Percentiles rank a stretch among this genome's conserved stretches.
Evolutionary conservation across 306 rosid genomes (phyloP).

Genomic region (Cicer chorassanicum): DNA sequence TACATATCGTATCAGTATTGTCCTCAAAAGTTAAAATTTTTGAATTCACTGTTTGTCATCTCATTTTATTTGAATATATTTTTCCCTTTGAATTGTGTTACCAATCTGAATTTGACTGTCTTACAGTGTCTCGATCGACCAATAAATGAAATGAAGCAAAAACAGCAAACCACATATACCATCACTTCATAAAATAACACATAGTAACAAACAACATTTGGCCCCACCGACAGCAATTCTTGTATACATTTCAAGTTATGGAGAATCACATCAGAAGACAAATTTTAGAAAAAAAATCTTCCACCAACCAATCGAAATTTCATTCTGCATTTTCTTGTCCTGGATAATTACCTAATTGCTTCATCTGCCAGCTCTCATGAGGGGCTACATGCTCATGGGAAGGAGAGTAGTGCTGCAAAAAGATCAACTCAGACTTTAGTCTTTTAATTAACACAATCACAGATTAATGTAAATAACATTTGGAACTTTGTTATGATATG

Average conservation of each 20-base stretch:
- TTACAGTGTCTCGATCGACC: conserved; percentile 43
- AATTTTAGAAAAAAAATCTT: conserved; percentile 38
- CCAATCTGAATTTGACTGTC: conserved; percentile 47
- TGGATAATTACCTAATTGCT: conserved; percentile 60
- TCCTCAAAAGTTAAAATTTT: neutral
- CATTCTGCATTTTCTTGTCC: conserved; percentile 58
- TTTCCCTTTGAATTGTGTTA: conserved; percentile 48
- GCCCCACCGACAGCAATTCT: conserved; percentile 50
- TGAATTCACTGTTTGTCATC: conserved; percentile 23
- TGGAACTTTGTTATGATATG: conserved; percentile 21
- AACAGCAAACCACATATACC: conserved; percentile 38
- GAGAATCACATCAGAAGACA: conserved; percentile 54
- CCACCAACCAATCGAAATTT: conserved; percentile 42
- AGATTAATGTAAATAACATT: neutral
- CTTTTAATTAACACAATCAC: conserved; percentile 16
- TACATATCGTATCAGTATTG: neutral
- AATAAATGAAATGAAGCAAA: conserved; percentile 42
- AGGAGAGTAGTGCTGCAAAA: conserved; percentile 76
- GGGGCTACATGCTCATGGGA: conserved; percentile 69
- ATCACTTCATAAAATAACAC: conserved; percentile 45
- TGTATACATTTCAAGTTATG: conserved; percentile 54
- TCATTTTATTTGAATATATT: conserved; percentile 43
- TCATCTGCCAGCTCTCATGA: conserved; percentile 84
- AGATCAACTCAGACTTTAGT: conserved; percentile 35
- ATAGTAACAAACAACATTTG: conserved; percentile 45